Percentiles rank a stretch among this genome's conserved stretches.
phyloP scores from a whole-genome alignment of 345 rosid genomes.

The Gossypium turneri region DNA sequence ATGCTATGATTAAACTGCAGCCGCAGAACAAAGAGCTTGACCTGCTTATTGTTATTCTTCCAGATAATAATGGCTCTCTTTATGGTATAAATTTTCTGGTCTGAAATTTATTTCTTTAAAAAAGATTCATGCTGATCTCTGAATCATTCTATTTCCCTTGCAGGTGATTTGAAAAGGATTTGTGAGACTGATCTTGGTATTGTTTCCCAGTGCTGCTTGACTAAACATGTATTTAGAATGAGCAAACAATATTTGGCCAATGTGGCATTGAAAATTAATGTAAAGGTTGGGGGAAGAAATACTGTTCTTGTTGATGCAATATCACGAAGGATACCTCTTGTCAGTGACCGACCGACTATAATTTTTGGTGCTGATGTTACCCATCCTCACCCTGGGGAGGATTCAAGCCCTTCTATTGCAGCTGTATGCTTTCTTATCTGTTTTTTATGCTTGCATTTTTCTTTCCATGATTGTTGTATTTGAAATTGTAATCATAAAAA shows the following conservation, averaged over 20 bases:
- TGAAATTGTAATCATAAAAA: background rate
- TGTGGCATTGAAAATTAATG: slow-evolving; percentile 92
- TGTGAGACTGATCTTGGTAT: slow-evolving; percentile 98
- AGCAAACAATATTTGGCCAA: slow-evolving; percentile 90
- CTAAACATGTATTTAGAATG: slow-evolving; percentile 82
- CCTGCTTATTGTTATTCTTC: slow-evolving; percentile 87
- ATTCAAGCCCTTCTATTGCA: slow-evolving; percentile 97
- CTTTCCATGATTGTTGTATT: background rate
- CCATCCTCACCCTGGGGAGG: slow-evolving; percentile 99
- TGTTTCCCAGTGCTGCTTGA: slow-evolving; percentile 95
- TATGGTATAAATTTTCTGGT: slow-evolving; percentile 48
- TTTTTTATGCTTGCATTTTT: slow-evolving; percentile 1
- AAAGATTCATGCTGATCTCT: background rate
- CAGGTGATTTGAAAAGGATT: slow-evolving; percentile 97
- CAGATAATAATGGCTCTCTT: slow-evolving; percentile 95
- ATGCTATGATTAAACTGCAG: slow-evolving; percentile 64
- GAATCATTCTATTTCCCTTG: slow-evolving; percentile 13
- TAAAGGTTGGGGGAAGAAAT: slow-evolving; percentile 97
- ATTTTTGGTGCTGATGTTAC: slow-evolving; percentile 99
- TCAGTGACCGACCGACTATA: slow-evolving; percentile 91
- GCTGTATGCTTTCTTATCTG: slow-evolving; percentile 50
- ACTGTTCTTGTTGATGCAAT: slow-evolving; percentile 94
- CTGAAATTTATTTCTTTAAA: background rate
- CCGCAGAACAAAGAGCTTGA: slow-evolving; percentile 77
- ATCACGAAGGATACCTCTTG: slow-evolving; percentile 88